A percentile compares a stretch with the other conserved stretches of the same genome.
Conservation (phyloP, 2,329 filamentous ascomycete species). For the Pseudogymnoascus sp. region DNA sequence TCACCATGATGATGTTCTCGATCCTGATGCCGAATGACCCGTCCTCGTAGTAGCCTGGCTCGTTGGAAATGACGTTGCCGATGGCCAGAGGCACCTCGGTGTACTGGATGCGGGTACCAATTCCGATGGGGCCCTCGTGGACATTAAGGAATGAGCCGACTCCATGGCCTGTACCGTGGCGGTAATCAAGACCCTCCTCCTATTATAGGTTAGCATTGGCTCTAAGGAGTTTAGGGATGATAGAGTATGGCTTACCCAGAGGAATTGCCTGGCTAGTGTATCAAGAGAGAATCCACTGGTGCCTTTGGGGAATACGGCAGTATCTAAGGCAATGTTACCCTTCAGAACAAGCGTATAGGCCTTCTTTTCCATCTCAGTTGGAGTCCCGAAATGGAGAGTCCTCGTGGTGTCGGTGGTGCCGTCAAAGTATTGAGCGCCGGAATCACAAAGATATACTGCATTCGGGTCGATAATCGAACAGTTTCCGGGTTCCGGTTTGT, state of each 20-base stretch:
- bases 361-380: slow-evolving; percentile 74
- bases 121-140: slow-evolving; percentile 93
- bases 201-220: slow-evolving; percentile 22
- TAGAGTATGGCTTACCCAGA: slow-evolving; percentile 59
- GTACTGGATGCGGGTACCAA: slow-evolving; percentile 85
- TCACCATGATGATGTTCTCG: slow-evolving; percentile 90
- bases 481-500: slow-evolving; percentile 74
- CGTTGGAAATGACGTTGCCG: slow-evolving; percentile 94
- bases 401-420: slow-evolving; percentile 94
- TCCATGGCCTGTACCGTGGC: slow-evolving; percentile 93
- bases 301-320: slow-evolving; percentile 84
- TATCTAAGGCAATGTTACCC: slow-evolving; percentile 82
- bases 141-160: slow-evolving; percentile 95
- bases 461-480: slow-evolving; percentile 79
- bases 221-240: background rate
- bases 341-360: slow-evolving; percentile 93
- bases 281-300: slow-evolving; percentile 92
- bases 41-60: slow-evolving; percentile 96
- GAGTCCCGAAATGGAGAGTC: slow-evolving; percentile 83
- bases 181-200: slow-evolving; percentile 80
- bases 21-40: slow-evolving; percentile 91
- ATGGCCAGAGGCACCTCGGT: slow-evolving; percentile 80
- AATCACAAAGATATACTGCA: slow-evolving; percentile 90
- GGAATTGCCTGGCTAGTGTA: slow-evolving; percentile 74
- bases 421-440: slow-evolving; percentile 90